Conservation (phyloP, 2,329 filamentous ascomycete species). For the Aureobasidium sp. region DNA sequence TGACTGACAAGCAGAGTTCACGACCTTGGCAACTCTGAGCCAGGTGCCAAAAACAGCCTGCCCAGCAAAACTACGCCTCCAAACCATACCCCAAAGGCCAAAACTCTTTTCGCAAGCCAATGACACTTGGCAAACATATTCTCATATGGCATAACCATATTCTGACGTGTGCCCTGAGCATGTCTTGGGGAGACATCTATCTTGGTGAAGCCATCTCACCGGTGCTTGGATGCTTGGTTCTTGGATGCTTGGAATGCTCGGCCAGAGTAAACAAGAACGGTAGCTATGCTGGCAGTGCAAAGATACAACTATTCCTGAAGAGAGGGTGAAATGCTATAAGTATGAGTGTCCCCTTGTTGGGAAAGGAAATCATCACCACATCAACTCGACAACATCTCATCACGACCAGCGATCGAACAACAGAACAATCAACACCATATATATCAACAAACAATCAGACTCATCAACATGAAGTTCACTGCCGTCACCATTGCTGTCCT, state of each 20-base stretch:
- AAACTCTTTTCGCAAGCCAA: background rate
- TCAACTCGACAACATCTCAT: background rate
- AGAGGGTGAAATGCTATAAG: background rate
- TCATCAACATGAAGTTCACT: conserved; percentile 16
- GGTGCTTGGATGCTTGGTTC: background rate
- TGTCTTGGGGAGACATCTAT: background rate
- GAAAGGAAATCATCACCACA: background rate
- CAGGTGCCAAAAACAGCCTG: background rate
- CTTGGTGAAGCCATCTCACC: background rate
- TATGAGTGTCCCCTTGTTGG: background rate
- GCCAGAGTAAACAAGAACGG: background rate
- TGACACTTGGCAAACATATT: background rate
- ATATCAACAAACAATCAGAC: background rate
- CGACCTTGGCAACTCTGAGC: background rate
- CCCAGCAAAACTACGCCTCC: background rate
- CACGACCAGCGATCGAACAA: background rate
- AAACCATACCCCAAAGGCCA: background rate
- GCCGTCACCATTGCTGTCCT: conserved; percentile 11
- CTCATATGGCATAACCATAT: background rate
- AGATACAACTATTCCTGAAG: background rate
- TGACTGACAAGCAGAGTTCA: background rate
- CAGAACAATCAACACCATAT: background rate
- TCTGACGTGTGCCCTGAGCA: conserved; percentile 4
- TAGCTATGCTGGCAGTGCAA: background rate
- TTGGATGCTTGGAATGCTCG: background rate